Base-by-base conservation (phyloP, 768 basidiomycete genomes). In the Russula virescens region DNA sequence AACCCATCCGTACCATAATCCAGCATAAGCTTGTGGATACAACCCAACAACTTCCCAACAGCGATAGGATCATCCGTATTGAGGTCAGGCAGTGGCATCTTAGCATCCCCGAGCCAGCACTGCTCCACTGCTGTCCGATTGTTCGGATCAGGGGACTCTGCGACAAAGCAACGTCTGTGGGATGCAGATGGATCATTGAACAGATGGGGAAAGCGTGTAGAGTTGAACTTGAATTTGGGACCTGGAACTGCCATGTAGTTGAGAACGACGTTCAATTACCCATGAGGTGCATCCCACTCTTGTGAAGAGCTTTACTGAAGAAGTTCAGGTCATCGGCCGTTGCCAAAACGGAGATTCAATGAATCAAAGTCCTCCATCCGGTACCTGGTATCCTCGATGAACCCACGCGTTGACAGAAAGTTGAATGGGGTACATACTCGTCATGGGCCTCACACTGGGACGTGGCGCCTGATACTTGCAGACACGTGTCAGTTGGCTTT, bases 21-120 rank as follows among this genome's bases (percentile, higher is more conserved):
- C 26, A 70, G 53, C 5, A 84, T 79, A 13, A 84, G 72, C 31
- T 74, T 66, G 18, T 68, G 70, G 49, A 85, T 76, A 83, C 83
- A 85, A 28, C 55, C 66, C 61, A 81, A 77, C 71, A 77, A 75
- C 46, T 72, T 75, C 45, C 66, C 65, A 43, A 81, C 72, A n/a
- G 85, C 78, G 4, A 68, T 69, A 18, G 73, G 51, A 58, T 79
- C 71, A 66, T 85, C 82, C 0, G 84, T 86, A 72, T 86, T 75
- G 58, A 86, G 70, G 63, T 86, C 84, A 4, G 79, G 77, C 46
- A 84, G 76, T 21, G 84, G 80, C 66, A 85, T 74, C 31, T 68
- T 72, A 34, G 71, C 68, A 66, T 83, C 81, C 16, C 85, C 85
- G 5, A 86, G 75, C 83, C 84, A 86, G 73, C 85, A 83, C 58